phyloP scores from a whole-genome alignment of 352 stramenopile species.

The Globisporangium carolinianum region DNA sequence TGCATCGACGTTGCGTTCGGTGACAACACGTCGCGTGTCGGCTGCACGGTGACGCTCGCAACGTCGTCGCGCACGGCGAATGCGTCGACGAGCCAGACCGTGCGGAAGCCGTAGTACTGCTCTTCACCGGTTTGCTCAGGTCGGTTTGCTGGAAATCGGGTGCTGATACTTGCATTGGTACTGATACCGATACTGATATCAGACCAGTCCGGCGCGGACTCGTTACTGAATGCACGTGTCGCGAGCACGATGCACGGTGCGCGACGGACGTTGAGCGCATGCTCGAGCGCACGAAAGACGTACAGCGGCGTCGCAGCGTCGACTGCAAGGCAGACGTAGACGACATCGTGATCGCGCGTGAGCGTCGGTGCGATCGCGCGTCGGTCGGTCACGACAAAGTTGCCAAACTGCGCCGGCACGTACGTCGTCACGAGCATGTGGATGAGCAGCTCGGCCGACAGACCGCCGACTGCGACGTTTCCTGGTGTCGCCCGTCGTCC shows the following conservation, averaged over 20 bases:
- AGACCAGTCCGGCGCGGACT: conserved; percentile 12
- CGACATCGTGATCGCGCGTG: conserved; percentile 36
- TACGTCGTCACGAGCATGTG: conserved; percentile 91
- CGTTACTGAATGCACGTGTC: conserved; percentile 17
- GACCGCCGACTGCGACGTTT: conserved; percentile 80
- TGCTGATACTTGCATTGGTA: background rate
- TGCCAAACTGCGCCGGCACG: conserved; percentile 89
- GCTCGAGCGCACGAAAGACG: conserved; percentile 71
- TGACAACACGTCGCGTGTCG: conserved; percentile 75
- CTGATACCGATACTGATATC: too few species aligned
- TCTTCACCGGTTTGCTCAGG: conserved; percentile 91
- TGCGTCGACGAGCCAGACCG: conserved; percentile 64
- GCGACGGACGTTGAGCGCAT: conserved; percentile 82
- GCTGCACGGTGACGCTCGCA: conserved; percentile 54
- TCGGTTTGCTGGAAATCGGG: conserved; percentile 66
- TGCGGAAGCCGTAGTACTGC: conserved; percentile 83
- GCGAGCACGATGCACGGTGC: conserved; percentile 80
- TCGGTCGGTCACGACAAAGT: conserved; percentile 85
- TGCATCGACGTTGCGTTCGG: conserved; percentile 81
- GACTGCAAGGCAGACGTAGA: conserved; percentile 45
- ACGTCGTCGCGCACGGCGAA: conserved; percentile 41
- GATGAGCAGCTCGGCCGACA: conserved; percentile 82
- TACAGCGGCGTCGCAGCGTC: conserved; percentile 33
- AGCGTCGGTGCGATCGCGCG: conserved; percentile 41
- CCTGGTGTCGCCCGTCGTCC: conserved; percentile 66